These are phyloP conservation scores for Draba incana DNA, from an alignment of 345 rosid genomes.

Conservation along the genomic window DNA sequence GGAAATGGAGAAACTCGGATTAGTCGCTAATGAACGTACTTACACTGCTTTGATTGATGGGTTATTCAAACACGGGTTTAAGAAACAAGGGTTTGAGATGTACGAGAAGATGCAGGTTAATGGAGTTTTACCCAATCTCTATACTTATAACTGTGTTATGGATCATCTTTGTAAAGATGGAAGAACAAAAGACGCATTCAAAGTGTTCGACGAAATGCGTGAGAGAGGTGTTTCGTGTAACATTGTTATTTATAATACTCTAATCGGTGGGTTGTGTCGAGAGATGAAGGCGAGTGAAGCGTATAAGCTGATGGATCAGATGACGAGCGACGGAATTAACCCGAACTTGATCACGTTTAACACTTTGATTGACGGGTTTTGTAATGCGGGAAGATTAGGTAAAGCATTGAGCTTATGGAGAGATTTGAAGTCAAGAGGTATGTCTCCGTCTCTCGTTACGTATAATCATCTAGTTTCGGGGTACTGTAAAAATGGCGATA, in stretches of 20 bases:
- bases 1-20: constrained; percentile 56
- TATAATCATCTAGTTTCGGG: constrained; percentile 63
- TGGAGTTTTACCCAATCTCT: constrained; percentile 60
- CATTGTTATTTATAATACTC: constrained; percentile 64
- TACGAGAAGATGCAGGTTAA: constrained; percentile 61
- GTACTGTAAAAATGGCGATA: constrained; percentile 54
- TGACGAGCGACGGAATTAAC: constrained; percentile 53
- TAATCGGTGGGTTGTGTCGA: constrained; percentile 60
- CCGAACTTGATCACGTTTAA: constrained; percentile 69
- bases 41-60: constrained; percentile 78
- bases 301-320: constrained; percentile 49
- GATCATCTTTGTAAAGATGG: constrained; percentile 56
- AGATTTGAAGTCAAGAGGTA: constrained; percentile 58
- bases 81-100: constrained; percentile 58
- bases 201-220: constrained; percentile 82
- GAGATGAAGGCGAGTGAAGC: constrained; percentile 57
- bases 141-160: constrained; percentile 68
- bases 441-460: constrained; percentile 62
- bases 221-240: constrained; percentile 58
- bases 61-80: constrained; percentile 60
- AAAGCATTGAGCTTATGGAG: constrained; percentile 57
- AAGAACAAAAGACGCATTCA: constrained; percentile 46
- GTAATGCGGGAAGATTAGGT: constrained; percentile 46
- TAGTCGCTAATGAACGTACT: constrained; percentile 69
- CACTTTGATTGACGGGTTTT: constrained; percentile 65